These are phyloP conservation scores for Colletotrichum aenigma DNA, from an alignment of 2,329 filamentous ascomycete genomes.

Conservation along the genomic window DNA sequence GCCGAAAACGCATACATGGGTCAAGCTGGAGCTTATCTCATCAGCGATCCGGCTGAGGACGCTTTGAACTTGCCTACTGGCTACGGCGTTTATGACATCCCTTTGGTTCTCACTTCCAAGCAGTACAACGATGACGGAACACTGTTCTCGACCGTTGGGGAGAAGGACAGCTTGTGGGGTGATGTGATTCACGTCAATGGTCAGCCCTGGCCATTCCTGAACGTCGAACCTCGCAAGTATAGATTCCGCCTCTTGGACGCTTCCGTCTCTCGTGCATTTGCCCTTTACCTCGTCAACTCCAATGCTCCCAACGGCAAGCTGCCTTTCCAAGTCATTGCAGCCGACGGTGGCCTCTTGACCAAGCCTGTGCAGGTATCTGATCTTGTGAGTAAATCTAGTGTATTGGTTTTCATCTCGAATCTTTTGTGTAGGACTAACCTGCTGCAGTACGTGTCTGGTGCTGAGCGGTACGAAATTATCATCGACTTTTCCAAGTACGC, in stretches of 20 bases:
- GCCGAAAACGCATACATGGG: slow-evolving; percentile 61
- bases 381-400: neutral
- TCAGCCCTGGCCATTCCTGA: neutral
- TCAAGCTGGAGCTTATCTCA: slow-evolving; percentile 59
- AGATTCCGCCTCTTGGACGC: slow-evolving; percentile 41
- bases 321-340: slow-evolving; percentile 57
- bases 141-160: slow-evolving; percentile 47
- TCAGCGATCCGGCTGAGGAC: slow-evolving; percentile 54
- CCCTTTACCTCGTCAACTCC: slow-evolving; percentile 47
- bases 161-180: slow-evolving; percentile 54
- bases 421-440: neutral
- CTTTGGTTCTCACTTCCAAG: slow-evolving; percentile 53
- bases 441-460: neutral
- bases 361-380: slow-evolving; percentile 38
- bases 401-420: no score
- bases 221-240: neutral
- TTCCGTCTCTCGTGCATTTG: slow-evolving; percentile 49
- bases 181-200: slow-evolving; percentile 56
- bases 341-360: slow-evolving; percentile 55
- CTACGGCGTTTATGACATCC: slow-evolving; percentile 57
- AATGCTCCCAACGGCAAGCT: slow-evolving; percentile 32
- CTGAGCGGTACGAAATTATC: neutral
- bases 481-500: neutral
- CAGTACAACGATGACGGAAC: slow-evolving; percentile 55
- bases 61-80: slow-evolving; percentile 51